Percentiles rank a stretch among this genome's conserved stretches.
These are phyloP conservation scores for Ogataea ramenticola DNA, from an alignment of 805 yeast species.

Conservation along the genomic window DNA sequence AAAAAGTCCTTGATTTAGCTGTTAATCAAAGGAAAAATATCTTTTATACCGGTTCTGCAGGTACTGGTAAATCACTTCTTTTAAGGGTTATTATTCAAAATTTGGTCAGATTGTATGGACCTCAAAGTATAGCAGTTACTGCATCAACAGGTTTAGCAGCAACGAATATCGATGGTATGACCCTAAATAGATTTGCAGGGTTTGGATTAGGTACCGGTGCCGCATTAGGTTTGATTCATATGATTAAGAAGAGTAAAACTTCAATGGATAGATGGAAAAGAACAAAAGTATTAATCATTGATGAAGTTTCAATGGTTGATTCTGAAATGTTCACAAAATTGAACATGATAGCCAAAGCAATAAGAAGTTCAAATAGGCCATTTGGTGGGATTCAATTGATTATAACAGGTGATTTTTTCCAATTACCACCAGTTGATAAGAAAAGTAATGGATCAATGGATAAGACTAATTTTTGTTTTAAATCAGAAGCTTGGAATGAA, in stretches of 20 bases:
- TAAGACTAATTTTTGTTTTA: slow-evolving; percentile 58
- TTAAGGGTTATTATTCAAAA: slow-evolving; percentile 54
- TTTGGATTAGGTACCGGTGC: slow-evolving; percentile 68
- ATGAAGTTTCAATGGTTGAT: slow-evolving; percentile 93
- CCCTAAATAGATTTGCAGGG: slow-evolving; percentile 81
- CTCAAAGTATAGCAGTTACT: slow-evolving; percentile 66
- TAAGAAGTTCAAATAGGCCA: slow-evolving; percentile 46
- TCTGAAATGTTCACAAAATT: slow-evolving; percentile 70
- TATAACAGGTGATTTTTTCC: slow-evolving; percentile 93
- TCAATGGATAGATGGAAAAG: slow-evolving; percentile 53
- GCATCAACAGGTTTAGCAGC: slow-evolving; percentile 98
- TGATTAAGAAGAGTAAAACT: slow-evolving; percentile 39
- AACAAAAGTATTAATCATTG: slow-evolving; percentile 70
- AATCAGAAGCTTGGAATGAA: slow-evolving; percentile 60
- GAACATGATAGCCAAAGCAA: slow-evolving; percentile 54
- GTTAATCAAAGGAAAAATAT: slow-evolving; percentile 45
- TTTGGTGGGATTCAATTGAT: slow-evolving; percentile 94
- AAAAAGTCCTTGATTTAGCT: slow-evolving; percentile 41
- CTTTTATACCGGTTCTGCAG: slow-evolving; percentile 80
- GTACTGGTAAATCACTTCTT: slow-evolving; percentile 79
- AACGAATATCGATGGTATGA: slow-evolving; percentile 84
- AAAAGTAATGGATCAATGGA: slow-evolving; percentile 20
- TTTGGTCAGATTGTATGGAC: slow-evolving; percentile 36
- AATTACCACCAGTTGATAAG: slow-evolving; percentile 80
- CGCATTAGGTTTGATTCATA: slow-evolving; percentile 36